Base-by-base conservation (phyloP, 192 early-diverging fungal genomes). In the Funneliformis mosseae region DNA sequence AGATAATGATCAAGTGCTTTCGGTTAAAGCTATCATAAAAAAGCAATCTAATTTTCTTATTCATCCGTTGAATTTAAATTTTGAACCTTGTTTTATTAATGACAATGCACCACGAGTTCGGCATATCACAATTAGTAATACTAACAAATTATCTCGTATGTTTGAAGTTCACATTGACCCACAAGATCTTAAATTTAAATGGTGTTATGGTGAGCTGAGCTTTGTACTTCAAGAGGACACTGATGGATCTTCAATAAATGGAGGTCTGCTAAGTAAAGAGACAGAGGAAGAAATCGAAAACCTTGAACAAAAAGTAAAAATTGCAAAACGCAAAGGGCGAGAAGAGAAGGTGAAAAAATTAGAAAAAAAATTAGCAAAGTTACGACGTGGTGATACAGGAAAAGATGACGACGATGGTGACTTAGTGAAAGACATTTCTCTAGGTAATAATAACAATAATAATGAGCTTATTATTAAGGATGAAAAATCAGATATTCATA, bases 261-360 rank as follows among this genome's bases (percentile, higher is more conserved):
- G 46, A 74, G 42, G 74, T 77, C 66, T 88, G 84, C 81, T 85
- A 81, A 78, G 86, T 82, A 81, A 93, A 79, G 94, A 95, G 59
- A 91, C 92, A 67, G 95, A 97, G 89, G 97, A 99, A 84, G 92
- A 97, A 83, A 95, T 99, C 64, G 98, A 99, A 88, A 89, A 92
- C 74, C 82, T 98, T 80, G 96, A 99, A 86, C 98, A 98, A 78
- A 99, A 98, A 83, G 87, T 98, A 63, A 99, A 99, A 87, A 99
- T 99, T 82, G 96, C 96, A 0, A 90, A 88, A 61, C 89, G 96
- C 46, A 99, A 99, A 84, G 93, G 93, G 18, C 90, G 91, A 6
- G 86, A 88, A 4, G 97, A 98, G 21, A 99, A 99, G 83, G 90
- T 94, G 0, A 89, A 91, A 59, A 97, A 97, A 81, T 90, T 96